Conservation (phyloP, 1,284 basidiomycete genomes). For the Austropuccinia psidii region DNA sequence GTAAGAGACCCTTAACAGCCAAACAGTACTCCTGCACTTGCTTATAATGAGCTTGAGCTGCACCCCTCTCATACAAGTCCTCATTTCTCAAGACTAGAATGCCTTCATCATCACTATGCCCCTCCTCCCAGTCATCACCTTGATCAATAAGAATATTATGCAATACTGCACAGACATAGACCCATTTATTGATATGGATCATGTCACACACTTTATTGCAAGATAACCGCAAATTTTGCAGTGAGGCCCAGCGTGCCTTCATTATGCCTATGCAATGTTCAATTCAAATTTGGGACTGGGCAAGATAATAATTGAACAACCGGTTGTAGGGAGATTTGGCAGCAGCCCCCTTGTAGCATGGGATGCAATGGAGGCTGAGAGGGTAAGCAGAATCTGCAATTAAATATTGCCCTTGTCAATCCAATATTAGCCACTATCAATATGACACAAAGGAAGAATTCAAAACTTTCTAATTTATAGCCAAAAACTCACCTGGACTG, state of each 20-base stretch:
- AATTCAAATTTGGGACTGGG: not conserved
- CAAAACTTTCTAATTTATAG: too few species aligned
- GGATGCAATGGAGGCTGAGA: not conserved
- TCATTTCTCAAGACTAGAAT: too few species aligned
- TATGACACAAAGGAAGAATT: too few species aligned
- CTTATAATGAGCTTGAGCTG: too few species aligned
- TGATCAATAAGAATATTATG: slow-evolving; percentile 9
- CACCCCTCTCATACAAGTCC: too few species aligned
- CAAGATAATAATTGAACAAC: slow-evolving; percentile 18
- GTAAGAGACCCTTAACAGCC: too few species aligned
- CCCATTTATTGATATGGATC: not conserved
- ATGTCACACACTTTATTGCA: not conserved
- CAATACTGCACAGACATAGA: not conserved
- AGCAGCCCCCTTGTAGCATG: slow-evolving; percentile 5
- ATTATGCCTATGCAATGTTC: slow-evolving; percentile 14
- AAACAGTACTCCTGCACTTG: too few species aligned
- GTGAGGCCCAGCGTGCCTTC: slow-evolving; percentile 18
- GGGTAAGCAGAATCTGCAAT: slow-evolving; percentile 7
- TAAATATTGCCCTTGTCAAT: slow-evolving; percentile 9
- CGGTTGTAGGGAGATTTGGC: not conserved
- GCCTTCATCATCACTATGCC: too few species aligned
- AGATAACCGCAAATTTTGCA: too few species aligned
- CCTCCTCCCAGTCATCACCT: slow-evolving; percentile 1
- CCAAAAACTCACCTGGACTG: not conserved
- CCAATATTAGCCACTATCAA: too few species aligned